These are phyloP conservation scores for Talaromyces sp. DNA, from an alignment of 2,329 filamentous ascomycete genomes.

Conservation along the genomic window DNA sequence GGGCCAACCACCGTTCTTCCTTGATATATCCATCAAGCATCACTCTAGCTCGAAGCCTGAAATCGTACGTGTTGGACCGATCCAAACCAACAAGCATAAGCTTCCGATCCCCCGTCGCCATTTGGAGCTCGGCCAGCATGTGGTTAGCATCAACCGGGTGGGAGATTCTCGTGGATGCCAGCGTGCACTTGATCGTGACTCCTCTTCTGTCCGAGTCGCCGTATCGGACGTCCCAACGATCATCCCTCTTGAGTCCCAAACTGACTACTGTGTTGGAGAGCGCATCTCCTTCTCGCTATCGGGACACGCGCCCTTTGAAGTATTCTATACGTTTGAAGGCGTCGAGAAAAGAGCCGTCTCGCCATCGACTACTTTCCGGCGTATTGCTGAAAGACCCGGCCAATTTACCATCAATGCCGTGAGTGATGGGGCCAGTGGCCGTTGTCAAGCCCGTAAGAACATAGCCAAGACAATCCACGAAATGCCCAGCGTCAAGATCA, in stretches of 20 bases:
- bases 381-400: slow-evolving; percentile 86
- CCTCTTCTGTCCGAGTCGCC: slow-evolving; percentile 78
- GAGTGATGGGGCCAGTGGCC: slow-evolving; percentile 73
- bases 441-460: slow-evolving; percentile 75
- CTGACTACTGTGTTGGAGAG: slow-evolving; percentile 93
- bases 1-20: slow-evolving; percentile 77
- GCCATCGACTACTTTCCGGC: slow-evolving; percentile 74
- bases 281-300: slow-evolving; percentile 87
- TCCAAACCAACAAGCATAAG: slow-evolving; percentile 67
- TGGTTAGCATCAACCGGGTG: slow-evolving; percentile 83
- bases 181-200: slow-evolving; percentile 64
- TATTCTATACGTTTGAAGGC: slow-evolving; percentile 85
- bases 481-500: slow-evolving; percentile 85
- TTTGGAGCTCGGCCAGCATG: slow-evolving; percentile 82
- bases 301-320: slow-evolving; percentile 85
- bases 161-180: slow-evolving; percentile 84
- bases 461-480: slow-evolving; percentile 82
- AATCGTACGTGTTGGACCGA: slow-evolving; percentile 73
- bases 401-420: slow-evolving; percentile 82
- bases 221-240: slow-evolving; percentile 92
- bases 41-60: slow-evolving; percentile 75
- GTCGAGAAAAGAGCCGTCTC: slow-evolving; percentile 68
- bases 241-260: slow-evolving; percentile 74
- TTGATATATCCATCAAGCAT: slow-evolving; percentile 92
- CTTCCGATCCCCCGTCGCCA: slow-evolving; percentile 80